A percentile compares a stretch with the other conserved stretches of the same genome.
phyloP scores from a whole-genome alignment of 2,329 filamentous ascomycete species.

The Clonostachys byssicola region DNA sequence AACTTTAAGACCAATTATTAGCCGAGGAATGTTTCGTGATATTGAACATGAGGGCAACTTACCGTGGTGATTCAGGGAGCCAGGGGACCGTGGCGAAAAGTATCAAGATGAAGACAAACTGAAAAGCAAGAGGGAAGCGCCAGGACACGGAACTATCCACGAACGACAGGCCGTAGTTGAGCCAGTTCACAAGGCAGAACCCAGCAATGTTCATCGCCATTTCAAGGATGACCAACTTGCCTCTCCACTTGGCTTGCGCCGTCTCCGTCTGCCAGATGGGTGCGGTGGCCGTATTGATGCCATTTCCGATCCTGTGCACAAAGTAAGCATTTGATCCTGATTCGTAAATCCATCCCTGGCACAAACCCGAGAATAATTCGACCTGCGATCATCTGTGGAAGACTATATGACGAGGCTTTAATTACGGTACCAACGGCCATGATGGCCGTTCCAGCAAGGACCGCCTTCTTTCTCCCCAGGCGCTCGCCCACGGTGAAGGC shows the following conservation, averaged over 20 bases:
- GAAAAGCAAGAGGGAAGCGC: conserved; percentile 7
- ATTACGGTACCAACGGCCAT: conserved; percentile 5
- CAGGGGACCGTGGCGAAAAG: conserved; percentile 15
- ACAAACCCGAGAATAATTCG: conserved; percentile 25
- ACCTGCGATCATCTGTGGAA: conserved; percentile 18
- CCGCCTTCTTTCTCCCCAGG: conserved; percentile 34
- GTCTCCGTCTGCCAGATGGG: conserved; percentile 32
- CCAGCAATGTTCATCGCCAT: conserved; percentile 8
- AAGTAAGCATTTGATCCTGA: no score
- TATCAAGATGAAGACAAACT: conserved; percentile 16
- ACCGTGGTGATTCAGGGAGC: conserved; percentile 16
- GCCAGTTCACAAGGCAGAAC: neutral
- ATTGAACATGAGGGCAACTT: no score
- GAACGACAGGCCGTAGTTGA: conserved; percentile 10
- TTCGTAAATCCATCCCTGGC: conserved; percentile 17
- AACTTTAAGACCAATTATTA: neutral
- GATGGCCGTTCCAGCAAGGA: conserved; percentile 12
- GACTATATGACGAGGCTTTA: conserved; percentile 6
- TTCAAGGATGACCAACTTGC: conserved; percentile 23
- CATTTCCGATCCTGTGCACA: conserved; percentile 30
- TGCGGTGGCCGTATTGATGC: conserved; percentile 28
- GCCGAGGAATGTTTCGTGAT: no score
- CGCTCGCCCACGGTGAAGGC: conserved; percentile 32
- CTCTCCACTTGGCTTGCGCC: conserved; percentile 20
- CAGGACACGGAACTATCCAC: conserved; percentile 8